Base-by-base conservation (phyloP, 805 yeast species). In the Ogataea corticis region DNA sequence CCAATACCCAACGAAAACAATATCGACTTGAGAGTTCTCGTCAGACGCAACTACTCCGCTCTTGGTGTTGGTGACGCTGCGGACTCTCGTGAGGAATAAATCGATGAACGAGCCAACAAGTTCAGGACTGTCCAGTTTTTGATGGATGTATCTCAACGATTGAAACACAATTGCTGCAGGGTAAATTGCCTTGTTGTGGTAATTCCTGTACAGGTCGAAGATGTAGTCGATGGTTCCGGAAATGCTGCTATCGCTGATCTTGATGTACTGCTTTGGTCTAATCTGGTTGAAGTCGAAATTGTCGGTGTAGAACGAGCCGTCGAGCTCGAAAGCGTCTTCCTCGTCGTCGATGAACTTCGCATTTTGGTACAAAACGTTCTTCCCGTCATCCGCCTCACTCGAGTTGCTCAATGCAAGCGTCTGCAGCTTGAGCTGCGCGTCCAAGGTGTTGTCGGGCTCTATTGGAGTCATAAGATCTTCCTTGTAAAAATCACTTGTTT, bases 1-100 rank as follows among this genome's bases (percentile, higher is more conserved):
- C 98, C 98, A 94, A 62, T 89, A 92, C 41, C 96, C 84, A 50
- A 84, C 75, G 33, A 75, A 60, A 14, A 86, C 86, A 44, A 85
- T 82, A 58, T 86, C 92, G 27, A 85, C 45, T 21, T 59, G 69
- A 70, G 67, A 33, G 74, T 30, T 17, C 12, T 44, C 45, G 4
- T 54, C 44, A 21, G 44, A 46, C 9, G 51, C 32, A 14, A 25
- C 42, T 10, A 77, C 79, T 0, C 87, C 87, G 14, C 85, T 75
- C 51, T 76, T 78, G 0, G 86, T 76, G 41, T 79, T 72, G 2
- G 85, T 75, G 7, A 77, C 76, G 3, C 85, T 67, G 52, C 87
- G 68, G 14, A 85, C 75, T 55, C 84, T 75, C 1, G 85, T 76
- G 23, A 80, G 68, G 45, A 84, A 80, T 37, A 84, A 70, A 44